Evolutionary conservation across 2,329 filamentous ascomycete species (phyloP).

Genomic region (Stemphylium vesicarium): DNA sequence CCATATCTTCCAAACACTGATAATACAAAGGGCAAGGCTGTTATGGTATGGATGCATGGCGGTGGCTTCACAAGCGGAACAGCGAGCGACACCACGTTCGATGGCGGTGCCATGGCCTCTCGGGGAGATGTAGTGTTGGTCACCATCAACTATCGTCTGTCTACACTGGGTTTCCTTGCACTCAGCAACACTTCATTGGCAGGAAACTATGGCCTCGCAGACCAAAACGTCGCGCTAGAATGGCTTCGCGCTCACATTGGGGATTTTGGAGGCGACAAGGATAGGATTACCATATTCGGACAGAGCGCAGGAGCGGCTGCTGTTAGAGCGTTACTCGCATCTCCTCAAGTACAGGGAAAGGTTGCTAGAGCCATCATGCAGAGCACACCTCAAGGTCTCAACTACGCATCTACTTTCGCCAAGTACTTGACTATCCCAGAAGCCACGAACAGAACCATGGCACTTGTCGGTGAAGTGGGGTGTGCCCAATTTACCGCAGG

Average conservation of each 20-base stretch:
- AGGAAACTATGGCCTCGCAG: conserved; percentile 58
- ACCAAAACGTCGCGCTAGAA: conserved; percentile 58
- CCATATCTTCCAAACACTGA: conserved; percentile 48
- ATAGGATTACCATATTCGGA: conserved; percentile 47
- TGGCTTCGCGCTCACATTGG: conserved; percentile 55
- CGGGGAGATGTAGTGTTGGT: conserved; percentile 56
- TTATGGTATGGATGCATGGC: conserved; percentile 58
- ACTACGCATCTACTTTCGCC: conserved; percentile 30
- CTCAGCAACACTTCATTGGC: conserved; percentile 52
- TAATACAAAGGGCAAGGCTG: conserved; percentile 47
- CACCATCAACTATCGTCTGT: conserved; percentile 53
- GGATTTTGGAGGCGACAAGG: conserved; percentile 46
- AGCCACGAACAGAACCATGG: conserved; percentile 24
- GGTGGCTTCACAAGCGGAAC: conserved; percentile 52
- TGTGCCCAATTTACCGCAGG: conserved; percentile 22
- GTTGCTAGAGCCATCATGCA: too few relatives aligned
- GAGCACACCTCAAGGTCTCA: too few relatives aligned
- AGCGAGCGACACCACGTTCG: conserved; percentile 52
- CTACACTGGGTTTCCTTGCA: conserved; percentile 45
- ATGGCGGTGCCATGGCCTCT: conserved; percentile 56
- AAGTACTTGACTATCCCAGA: conserved; percentile 35
- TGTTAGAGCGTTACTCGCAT: conserved; percentile 57
- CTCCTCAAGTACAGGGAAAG: too few relatives aligned
- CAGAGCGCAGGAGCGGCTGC: conserved; percentile 46
- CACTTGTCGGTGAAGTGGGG: conserved; percentile 31